These are phyloP conservation scores for Chara braunii DNA, from an alignment of 139 green algal species.

Conservation along the genomic window DNA sequence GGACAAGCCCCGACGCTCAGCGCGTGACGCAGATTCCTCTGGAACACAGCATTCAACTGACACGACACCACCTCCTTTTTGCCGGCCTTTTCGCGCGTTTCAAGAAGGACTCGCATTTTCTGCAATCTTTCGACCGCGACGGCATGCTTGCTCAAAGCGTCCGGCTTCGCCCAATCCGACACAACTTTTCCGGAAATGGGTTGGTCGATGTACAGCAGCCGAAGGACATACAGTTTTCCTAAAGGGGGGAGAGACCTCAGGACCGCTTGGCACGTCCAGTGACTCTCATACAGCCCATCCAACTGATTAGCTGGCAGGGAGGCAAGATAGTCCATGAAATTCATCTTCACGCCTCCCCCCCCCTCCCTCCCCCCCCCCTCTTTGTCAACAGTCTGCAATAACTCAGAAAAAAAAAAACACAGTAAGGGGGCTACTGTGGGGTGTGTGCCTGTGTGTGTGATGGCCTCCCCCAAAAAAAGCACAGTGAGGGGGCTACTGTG, in stretches of 20 bases:
- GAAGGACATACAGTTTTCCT: constrained; percentile 36
- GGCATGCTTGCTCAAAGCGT: constrained; percentile 14
- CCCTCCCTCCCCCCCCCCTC: too few relatives aligned
- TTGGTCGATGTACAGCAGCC: constrained; percentile 11
- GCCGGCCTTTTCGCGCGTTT: constrained; percentile 4
- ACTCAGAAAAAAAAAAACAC: too few relatives aligned
- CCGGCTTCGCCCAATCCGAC: constrained; percentile 10
- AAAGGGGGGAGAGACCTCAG: constrained; percentile 28
- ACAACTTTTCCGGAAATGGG: neutral
- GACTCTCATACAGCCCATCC: constrained; percentile 34
- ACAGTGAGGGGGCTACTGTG: too few relatives aligned
- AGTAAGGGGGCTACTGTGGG: too few relatives aligned
- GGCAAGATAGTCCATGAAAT: constrained; percentile 33
- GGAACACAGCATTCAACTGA: constrained; percentile 17
- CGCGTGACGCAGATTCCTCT: constrained; percentile 5
- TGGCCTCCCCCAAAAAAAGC: too few relatives aligned
- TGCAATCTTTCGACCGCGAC: constrained; percentile 21
- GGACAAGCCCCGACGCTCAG: neutral
- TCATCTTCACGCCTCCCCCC: too few relatives aligned
- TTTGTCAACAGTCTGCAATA: too few relatives aligned
- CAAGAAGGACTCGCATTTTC: constrained; percentile 29
- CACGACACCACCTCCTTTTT: neutral
- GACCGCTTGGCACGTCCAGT: constrained; percentile 36
- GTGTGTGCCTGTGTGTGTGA: too few relatives aligned
- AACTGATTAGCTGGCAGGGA: constrained; percentile 35